phyloP scores from a whole-genome alignment of 2,329 filamentous ascomycete species.

The Samsoniella hepiali region DNA sequence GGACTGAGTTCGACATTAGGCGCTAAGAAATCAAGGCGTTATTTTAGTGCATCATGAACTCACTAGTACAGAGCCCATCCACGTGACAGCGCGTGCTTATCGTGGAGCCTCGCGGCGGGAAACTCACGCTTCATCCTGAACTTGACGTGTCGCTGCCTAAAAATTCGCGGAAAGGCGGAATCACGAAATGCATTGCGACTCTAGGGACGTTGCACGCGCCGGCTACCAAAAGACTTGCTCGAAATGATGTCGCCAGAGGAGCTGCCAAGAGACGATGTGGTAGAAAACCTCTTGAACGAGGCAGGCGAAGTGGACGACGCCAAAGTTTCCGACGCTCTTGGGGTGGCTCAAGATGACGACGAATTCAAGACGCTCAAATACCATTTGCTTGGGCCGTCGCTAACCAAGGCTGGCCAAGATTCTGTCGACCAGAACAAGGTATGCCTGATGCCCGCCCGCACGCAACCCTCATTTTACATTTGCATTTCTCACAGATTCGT shows the following conservation, averaged over 20 bases:
- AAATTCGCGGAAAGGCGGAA: neutral
- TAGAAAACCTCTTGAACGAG: conserved; percentile 4
- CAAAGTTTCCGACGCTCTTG: conserved; percentile 14
- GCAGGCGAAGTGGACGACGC: conserved; percentile 11
- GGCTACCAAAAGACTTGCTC: neutral
- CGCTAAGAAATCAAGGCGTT: no score
- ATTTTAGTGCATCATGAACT: neutral
- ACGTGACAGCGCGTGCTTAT: conserved; percentile 18
- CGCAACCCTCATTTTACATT: neutral
- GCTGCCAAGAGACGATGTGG: conserved; percentile 2
- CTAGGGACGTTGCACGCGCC: neutral
- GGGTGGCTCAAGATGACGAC: conserved; percentile 31
- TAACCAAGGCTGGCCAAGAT: conserved; percentile 92
- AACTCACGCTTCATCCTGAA: neutral
- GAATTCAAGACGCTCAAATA: conserved; percentile 71
- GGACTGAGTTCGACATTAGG: no score
- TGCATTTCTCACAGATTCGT: neutral
- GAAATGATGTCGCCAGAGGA: conserved; percentile 11
- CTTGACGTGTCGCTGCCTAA: conserved; percentile 9
- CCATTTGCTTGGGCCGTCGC: conserved; percentile 80
- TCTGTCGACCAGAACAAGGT: conserved; percentile 87
- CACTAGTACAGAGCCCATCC: neutral
- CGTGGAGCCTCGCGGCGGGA: neutral
- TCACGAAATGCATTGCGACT: conserved; percentile 10
- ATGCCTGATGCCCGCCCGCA: conserved; percentile 16